Evolutionary conservation across 345 rosid genomes (phyloP).

Genomic region (Carallia brachiata): DNA sequence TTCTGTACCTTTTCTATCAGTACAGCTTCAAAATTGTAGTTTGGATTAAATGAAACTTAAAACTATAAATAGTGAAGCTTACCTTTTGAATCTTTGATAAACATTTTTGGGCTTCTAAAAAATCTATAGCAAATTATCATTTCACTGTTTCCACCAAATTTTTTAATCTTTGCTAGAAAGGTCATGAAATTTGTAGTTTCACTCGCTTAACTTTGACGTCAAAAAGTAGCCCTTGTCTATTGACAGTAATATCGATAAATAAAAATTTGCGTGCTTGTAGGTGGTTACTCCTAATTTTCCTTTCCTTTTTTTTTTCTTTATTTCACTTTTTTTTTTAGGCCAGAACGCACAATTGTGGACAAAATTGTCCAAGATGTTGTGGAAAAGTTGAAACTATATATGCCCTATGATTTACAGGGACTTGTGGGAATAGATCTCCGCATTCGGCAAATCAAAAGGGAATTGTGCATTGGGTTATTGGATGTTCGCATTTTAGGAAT

Average conservation of each 20-base stretch:
- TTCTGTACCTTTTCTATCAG: no score
- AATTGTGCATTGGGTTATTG: not conserved
- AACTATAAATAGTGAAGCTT: no score
- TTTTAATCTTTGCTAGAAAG: no score
- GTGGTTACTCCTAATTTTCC: not conserved
- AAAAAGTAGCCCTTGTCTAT: not conserved
- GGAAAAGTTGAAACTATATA: not conserved
- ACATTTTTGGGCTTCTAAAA: no score
- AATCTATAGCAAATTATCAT: no score
- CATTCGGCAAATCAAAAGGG: not conserved
- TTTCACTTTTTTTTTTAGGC: not conserved
- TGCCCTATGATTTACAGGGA: not conserved
- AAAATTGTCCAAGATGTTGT: not conserved
- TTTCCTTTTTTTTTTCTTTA: no score
- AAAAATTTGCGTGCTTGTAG: not conserved
- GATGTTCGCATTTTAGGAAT: constrained; percentile 6
- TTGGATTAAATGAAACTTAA: not conserved
- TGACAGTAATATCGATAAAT: not conserved
- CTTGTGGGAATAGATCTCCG: not conserved
- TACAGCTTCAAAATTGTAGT: not conserved
- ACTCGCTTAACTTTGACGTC: not conserved
- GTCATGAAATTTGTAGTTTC: no score
- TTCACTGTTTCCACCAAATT: no score
- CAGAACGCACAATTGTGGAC: not conserved
- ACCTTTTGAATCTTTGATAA: no score